Evolutionary conservation across 441 rosid species (phyloP).

Genomic region (Bocquillonia castaneifolia): DNA sequence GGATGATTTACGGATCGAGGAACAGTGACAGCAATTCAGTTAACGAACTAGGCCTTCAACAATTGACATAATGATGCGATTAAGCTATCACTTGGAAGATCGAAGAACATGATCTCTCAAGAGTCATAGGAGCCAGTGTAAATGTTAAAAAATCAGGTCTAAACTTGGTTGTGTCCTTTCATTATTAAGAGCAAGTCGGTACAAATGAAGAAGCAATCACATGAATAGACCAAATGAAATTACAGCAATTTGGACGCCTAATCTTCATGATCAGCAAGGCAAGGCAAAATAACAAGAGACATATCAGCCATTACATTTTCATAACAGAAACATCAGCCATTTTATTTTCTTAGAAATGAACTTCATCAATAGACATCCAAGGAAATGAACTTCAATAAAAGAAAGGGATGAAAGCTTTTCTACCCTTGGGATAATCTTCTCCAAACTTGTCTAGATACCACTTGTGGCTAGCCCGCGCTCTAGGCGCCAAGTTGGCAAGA

Average conservation of each 20-base stretch:
- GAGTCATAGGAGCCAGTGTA: not conserved
- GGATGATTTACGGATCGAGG: no score
- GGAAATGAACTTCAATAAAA: constrained; percentile 36
- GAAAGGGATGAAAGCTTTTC: constrained; percentile 77
- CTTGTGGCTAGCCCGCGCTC: constrained; percentile 54
- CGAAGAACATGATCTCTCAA: constrained; percentile 33
- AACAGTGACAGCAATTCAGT: no score
- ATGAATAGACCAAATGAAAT: constrained; percentile 37
- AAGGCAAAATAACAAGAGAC: constrained; percentile 29
- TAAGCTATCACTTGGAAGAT: no score
- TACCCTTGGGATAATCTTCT: constrained; percentile 57
- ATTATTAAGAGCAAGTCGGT: constrained; percentile 41
- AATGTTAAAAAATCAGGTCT: no score
- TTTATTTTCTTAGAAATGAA: no score
- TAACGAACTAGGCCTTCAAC: no score
- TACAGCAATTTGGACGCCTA: not conserved
- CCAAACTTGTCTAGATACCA: constrained; percentile 75
- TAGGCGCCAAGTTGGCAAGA: constrained; percentile 67
- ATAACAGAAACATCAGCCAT: constrained; percentile 15
- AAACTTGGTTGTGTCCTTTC: not conserved
- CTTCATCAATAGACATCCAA: no score
- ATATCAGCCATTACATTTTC: constrained; percentile 15
- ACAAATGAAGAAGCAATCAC: not conserved
- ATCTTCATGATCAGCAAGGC: not conserved
- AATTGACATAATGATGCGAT: no score